Percentiles rank a stretch among this genome's conserved stretches.
Conservation (phyloP, 768 basidiomycete genomes). For the Leccinum rimulosum region DNA sequence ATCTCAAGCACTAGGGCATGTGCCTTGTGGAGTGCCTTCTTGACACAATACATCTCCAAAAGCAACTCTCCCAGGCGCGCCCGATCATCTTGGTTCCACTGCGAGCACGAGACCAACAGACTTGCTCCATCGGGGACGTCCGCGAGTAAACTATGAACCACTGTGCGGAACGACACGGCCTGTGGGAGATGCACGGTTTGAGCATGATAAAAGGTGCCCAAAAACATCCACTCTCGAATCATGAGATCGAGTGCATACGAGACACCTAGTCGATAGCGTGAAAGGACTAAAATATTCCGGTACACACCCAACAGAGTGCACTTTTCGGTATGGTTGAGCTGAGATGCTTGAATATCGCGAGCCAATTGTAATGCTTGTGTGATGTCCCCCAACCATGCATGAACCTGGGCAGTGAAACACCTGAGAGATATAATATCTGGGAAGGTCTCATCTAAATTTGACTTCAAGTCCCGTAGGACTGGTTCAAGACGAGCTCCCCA, state of each 20-base stretch:
- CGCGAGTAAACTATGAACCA: conserved; percentile 26
- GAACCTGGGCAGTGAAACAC: conserved; percentile 33
- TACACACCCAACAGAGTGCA: conserved; percentile 32
- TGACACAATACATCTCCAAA: conserved; percentile 37
- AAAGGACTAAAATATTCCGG: conserved; percentile 37
- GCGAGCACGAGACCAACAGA: conserved; percentile 21
- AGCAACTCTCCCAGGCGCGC: conserved; percentile 39
- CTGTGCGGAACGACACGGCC: conserved; percentile 28
- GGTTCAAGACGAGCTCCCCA: conserved; percentile 41
- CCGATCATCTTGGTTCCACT: conserved; percentile 29
- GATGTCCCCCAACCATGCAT: conserved; percentile 38
- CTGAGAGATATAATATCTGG: conserved; percentile 16
- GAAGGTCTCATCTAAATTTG: conserved; percentile 21
- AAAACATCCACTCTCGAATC: conserved; percentile 36
- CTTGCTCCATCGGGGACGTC: conserved; percentile 34
- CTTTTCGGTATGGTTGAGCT: conserved; percentile 21
- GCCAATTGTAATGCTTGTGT: conserved; percentile 33
- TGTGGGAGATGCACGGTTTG: conserved; percentile 7
- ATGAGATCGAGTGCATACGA: conserved; percentile 38
- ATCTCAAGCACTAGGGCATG: conserved; percentile 42
- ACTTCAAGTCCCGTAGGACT: conserved; percentile 30
- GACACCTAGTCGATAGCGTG: conserved; percentile 33
- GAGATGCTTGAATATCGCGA: conserved; percentile 23
- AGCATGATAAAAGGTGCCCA: conserved; percentile 25
- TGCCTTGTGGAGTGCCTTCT: conserved; percentile 35